Evolutionary conservation across 225 moss, liverwort and hornwort genomes (phyloP), one percentile per base, ranked within the genome.

Genomic region (Takakia lepidozioides): DNA sequence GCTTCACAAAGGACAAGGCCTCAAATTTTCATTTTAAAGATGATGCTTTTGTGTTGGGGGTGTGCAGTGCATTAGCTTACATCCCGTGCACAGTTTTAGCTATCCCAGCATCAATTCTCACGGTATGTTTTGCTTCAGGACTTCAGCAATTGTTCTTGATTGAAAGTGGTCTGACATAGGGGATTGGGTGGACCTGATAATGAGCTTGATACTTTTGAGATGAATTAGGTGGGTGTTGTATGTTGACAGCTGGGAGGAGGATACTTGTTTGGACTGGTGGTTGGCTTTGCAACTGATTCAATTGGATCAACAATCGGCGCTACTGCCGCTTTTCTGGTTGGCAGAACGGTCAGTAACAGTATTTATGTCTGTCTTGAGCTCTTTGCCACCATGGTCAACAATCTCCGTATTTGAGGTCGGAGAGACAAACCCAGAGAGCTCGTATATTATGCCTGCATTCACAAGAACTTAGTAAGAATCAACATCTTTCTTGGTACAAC

Each of bases 261-360:
- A 34, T 98, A 98, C 57, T 71, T 98, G n/a, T 98, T 81, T 70
- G 98, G 98, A 17, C 58, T 98, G 55, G 50, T 63, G 11, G 65
- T 91, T 45, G 98, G 98, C 21, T 98, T 98, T 65, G 73, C 84
- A 19, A 83, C 91, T 55, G 98, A 98, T 53, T 91, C 91, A 25
- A 45, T 79, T 52, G 98, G 98, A 51, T 91, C 91, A 27, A 79
- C 87, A 24, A 71, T 78, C 49, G 98, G 98, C 74, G 82, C 98
- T 11, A 76, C 78, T 20, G 87, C 98, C 57, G 98, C 98, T 14
- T 98, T 98, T 56, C 23, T 87, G 24, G 78, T 98, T 4, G 98
- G 98, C 43, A 87, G 91, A 74, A 91, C 98, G 57, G 91, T 98
- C 49, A 75, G 87, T 61, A 17, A 22, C 11, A 32, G 32, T 11